Base-by-base conservation (phyloP, 192 early-diverging fungal genomes). In the Linnemannia schmuckeri region DNA sequence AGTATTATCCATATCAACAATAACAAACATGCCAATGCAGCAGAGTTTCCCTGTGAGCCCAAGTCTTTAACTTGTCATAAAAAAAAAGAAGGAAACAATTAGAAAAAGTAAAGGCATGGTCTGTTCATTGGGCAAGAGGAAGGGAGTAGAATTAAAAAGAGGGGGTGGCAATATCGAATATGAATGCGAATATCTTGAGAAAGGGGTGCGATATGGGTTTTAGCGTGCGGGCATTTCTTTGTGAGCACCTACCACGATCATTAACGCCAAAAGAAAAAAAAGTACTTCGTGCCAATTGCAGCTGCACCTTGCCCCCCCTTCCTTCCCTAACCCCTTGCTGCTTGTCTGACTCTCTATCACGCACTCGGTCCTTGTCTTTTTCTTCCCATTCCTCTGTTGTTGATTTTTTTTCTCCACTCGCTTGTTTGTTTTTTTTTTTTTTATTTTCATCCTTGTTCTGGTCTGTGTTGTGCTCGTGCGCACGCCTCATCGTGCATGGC, bases 401-500 rank as follows among this genome's bases (percentile, higher is more conserved):
- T 61, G 7, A 8, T 66, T 33, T 57, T 33, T 27, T 24, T 57
- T 63, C 61, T 63, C 61, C 30, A 63, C 61, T 63, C 61, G 10
- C 6, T 33, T 33, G 30, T 66, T 66, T 66, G n/a, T 30, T 63
- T 33, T 30, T 27, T 30, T 63, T 27, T n/a, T n/a, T n/a, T 37
- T 37, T 37, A 37, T 37, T 37, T 37, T 37, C 37, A 3, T 15
- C n/a, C 49, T 52, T 10, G 61, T 33, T 30, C 27, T 66, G 61
- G 30, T 35, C 61, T 66, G 61, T 35, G 61, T 66, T 33, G 61
- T 66, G 61, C 61, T 66, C 61, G 61, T 66, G 61, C 61, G 61
- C 61, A 66, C 33, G 27, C 30, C 61, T 66, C 61, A 66, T 66
- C 61, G 27, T 66, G 61, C 61, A 66, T 66, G 13, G 61, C 61